A percentile compares a stretch with the other conserved stretches of the same genome.
Evolutionary conservation across 2,329 filamentous ascomycete species (phyloP).

Genomic region (Botrytis deweyae): DNA sequence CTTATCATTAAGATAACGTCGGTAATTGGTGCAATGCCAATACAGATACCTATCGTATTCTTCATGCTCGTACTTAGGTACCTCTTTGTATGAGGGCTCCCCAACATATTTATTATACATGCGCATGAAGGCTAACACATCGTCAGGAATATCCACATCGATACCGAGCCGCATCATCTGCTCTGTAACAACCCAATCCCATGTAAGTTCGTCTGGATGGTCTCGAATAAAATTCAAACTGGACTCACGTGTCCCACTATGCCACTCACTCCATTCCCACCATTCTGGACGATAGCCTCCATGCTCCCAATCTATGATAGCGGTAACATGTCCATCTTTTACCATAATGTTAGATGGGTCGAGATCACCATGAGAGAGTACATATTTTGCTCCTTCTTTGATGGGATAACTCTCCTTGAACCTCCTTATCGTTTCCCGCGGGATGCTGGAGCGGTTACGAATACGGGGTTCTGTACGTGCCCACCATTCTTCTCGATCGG

Average conservation of each 20-base stretch:
- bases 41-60: not conserved
- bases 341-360: not conserved
- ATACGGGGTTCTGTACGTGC: conserved; percentile 1
- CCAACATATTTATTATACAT: no score
- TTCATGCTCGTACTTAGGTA: not conserved
- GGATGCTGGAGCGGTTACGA: accelerated
- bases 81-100: accelerated
- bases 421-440: not conserved
- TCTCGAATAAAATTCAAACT: not conserved
- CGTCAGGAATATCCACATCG: not conserved
- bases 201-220: not conserved
- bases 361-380: conserved; percentile 13
- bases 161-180: not conserved
- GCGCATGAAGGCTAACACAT: not conserved
- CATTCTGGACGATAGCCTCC: conserved; percentile 6
- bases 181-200: accelerated
- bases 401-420: not conserved
- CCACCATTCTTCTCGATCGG: conserved; percentile 4
- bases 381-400: not conserved
- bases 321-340: conserved; percentile 12
- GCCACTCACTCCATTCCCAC: not conserved
- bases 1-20: not conserved
- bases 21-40: not conserved
- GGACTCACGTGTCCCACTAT: accelerated
- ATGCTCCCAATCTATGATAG: conserved; percentile 12